Evolutionary conservation across 2,329 filamentous ascomycete species (phyloP).

Genomic region (Fusarium globosum): DNA sequence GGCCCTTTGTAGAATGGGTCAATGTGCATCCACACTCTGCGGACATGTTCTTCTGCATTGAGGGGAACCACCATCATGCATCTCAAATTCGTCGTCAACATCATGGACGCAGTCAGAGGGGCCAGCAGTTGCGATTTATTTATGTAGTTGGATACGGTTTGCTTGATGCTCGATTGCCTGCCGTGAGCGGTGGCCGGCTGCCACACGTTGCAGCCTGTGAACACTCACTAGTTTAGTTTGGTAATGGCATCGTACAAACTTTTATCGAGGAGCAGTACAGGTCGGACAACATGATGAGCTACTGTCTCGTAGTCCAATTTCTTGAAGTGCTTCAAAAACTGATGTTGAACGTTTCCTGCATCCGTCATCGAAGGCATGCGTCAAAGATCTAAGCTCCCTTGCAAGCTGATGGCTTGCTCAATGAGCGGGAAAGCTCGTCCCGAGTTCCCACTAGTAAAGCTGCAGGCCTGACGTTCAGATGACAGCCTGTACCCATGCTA

Average conservation of each 20-base stretch:
- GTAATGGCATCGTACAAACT: slow-evolving; percentile 16
- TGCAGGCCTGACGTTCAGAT: slow-evolving; percentile 19
- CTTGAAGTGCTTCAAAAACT: slow-evolving; percentile 8
- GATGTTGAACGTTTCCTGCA: slow-evolving; percentile 2
- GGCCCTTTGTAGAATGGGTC: slow-evolving; percentile 40
- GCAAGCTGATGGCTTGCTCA: slow-evolving; percentile 13
- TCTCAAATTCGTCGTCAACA: slow-evolving; percentile 25
- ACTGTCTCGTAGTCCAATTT: slow-evolving; percentile 4
- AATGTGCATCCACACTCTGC: slow-evolving; percentile 39
- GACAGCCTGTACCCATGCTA: slow-evolving; percentile 12
- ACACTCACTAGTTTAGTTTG: slow-evolving; percentile 13
- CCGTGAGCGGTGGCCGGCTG: slow-evolving; percentile 2
- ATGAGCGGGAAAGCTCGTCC: slow-evolving; percentile 8
- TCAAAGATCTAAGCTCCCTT: slow-evolving; percentile 26
- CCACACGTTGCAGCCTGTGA: slow-evolving; percentile 8
- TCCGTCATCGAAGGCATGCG: slow-evolving; percentile 13
- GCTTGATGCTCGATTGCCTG: slow-evolving; percentile 1
- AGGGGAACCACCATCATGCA: slow-evolving; percentile 39
- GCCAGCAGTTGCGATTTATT: slow-evolving; percentile 8
- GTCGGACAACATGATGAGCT: slow-evolving; percentile 3
- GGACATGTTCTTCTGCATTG: slow-evolving; percentile 40
- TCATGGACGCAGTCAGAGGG: slow-evolving; percentile 6
- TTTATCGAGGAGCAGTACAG: slow-evolving; percentile 23
- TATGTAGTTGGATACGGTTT: not conserved
- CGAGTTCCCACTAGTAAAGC: slow-evolving; percentile 18